phyloP scores from a whole-genome alignment of 371 early-diverging fungal species.

The Mucor racemosus region DNA sequence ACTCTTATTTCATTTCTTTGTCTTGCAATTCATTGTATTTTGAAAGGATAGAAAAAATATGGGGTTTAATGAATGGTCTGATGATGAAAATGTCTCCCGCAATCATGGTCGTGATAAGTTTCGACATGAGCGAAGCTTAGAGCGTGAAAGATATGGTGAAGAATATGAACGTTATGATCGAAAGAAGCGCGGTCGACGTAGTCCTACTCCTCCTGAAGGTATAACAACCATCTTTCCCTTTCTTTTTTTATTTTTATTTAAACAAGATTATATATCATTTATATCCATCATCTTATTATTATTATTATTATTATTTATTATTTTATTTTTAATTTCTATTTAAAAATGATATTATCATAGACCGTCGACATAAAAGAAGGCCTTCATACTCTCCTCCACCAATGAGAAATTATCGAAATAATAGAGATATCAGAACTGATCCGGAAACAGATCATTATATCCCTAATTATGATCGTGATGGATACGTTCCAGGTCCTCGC shows the following conservation, averaged over 20 bases:
- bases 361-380: conserved; percentile 57
- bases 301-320: conserved; percentile 2
- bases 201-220: conserved; percentile 58
- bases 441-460: conserved; percentile 73
- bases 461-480: conserved; percentile 85
- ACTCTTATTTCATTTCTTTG: neutral
- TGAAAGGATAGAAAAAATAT: conserved; percentile 1
- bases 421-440: conserved; percentile 24
- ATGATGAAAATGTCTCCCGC: conserved; percentile 56
- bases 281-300: neutral
- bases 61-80: conserved; percentile 40
- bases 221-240: conserved; percentile 11
- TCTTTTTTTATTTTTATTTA: conserved; percentile 7
- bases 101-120: conserved; percentile 70
- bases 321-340: no score
- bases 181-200: conserved; percentile 48
- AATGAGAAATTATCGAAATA: conserved; percentile 21
- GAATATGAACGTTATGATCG: conserved; percentile 55
- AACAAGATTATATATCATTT: no score
- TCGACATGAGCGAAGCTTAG: conserved; percentile 73
- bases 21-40: neutral
- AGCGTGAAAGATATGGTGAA: conserved; percentile 66
- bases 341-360: conserved; percentile 28
- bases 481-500: conserved; percentile 72
- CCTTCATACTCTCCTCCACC: conserved; percentile 57